Percentiles rank a stretch among this genome's conserved stretches.
Evolutionary conservation across 768 basidiomycete species (phyloP).

Genomic region (Crucibulum laeve): DNA sequence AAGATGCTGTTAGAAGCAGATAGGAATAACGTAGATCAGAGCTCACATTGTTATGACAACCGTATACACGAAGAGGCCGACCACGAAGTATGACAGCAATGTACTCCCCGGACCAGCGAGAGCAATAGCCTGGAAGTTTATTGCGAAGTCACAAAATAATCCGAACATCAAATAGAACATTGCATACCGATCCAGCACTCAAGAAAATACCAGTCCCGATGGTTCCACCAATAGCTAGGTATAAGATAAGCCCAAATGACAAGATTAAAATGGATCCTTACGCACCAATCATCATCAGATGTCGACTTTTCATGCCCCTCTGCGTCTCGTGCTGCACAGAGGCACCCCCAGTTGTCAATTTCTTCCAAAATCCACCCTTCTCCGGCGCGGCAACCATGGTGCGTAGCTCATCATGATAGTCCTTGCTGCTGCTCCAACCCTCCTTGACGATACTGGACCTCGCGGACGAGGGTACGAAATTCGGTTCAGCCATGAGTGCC

Average conservation of each 20-base stretch:
- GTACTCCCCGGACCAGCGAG: slow-evolving; percentile 59
- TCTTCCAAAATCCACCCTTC: slow-evolving; percentile 10
- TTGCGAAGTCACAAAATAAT: background rate
- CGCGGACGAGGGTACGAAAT: too few relatives aligned
- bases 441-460: too few relatives aligned
- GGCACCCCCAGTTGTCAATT: slow-evolving; percentile 11
- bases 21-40: background rate
- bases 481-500: too few relatives aligned
- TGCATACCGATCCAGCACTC: slow-evolving; percentile 48
- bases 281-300: slow-evolving; percentile 28
- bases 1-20: background rate
- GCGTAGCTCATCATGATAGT: background rate
- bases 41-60: slow-evolving; percentile 58
- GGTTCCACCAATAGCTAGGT: slow-evolving; percentile 47
- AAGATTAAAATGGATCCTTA: background rate
- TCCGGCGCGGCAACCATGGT: background rate
- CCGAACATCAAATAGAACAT: background rate
- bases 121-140: slow-evolving; percentile 37
- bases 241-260: background rate
- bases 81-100: slow-evolving; percentile 55
- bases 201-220: slow-evolving; percentile 62
- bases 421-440: too few relatives aligned
- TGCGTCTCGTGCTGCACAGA: slow-evolving; percentile 23
- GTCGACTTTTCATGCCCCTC: slow-evolving; percentile 23
- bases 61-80: slow-evolving; percentile 55